A percentile compares a stretch with the other conserved stretches of the same genome.
Conservation (phyloP, 345 rosid genomes). For the Brassica cretica region DNA sequence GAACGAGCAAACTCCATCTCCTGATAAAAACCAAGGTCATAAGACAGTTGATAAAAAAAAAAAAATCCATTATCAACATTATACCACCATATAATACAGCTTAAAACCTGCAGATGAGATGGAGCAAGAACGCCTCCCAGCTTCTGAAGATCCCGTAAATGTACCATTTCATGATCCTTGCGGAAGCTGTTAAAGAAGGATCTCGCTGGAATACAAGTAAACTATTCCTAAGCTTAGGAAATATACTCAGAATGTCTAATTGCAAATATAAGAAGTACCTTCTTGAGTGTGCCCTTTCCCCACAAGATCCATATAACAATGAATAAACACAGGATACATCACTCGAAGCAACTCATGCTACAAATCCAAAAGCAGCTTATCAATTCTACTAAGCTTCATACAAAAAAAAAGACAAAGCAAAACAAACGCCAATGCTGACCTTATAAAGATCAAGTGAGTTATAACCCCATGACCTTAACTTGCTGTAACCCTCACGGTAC, state of each 20-base stretch:
- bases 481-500: conserved; percentile 75
- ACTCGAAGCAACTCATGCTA: conserved; percentile 99
- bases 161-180: conserved; percentile 85
- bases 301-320: conserved; percentile 90
- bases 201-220: neutral
- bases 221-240: neutral
- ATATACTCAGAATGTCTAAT: neutral
- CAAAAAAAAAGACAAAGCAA: neutral
- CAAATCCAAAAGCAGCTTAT: conserved; percentile 32
- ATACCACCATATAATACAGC: conserved; percentile 16
- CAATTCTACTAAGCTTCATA: neutral
- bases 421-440: conserved; percentile 9
- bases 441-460: conserved; percentile 54
- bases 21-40: conserved; percentile 42
- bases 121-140: conserved; percentile 92
- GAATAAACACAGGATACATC: conserved; percentile 93
- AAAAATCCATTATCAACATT: neutral
- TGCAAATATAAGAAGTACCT: conserved; percentile 47
- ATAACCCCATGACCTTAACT: conserved; percentile 81
- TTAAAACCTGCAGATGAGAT: conserved; percentile 82
- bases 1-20: conserved; percentile 96
- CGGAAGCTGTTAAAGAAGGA: conserved; percentile 46
- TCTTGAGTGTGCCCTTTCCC: conserved; percentile 80
- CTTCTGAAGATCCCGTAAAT: conserved; percentile 86
- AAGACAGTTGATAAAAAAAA: neutral